These are phyloP conservation scores for Candida sp. DNA, from an alignment of 1,139 yeast genomes.

Conservation along the genomic window DNA sequence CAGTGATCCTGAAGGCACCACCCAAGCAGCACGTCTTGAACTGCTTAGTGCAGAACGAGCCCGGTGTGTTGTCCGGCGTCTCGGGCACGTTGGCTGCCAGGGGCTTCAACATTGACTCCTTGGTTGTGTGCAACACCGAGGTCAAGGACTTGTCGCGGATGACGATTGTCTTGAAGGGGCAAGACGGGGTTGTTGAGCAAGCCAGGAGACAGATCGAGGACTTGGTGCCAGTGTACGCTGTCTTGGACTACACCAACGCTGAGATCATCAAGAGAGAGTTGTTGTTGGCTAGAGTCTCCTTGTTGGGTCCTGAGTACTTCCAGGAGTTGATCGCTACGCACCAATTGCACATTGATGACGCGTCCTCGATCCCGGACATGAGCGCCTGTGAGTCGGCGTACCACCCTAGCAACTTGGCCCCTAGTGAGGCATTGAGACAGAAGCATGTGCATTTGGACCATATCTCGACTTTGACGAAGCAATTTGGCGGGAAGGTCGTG, in stretches of 20 bases:
- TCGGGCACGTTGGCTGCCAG: slow-evolving; percentile 98
- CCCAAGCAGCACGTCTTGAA: slow-evolving; percentile 88
- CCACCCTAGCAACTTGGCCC: slow-evolving; percentile 91
- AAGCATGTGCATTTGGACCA: slow-evolving; percentile 90
- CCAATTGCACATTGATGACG: slow-evolving; percentile 50
- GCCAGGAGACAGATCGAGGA: slow-evolving; percentile 99
- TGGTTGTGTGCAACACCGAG: slow-evolving; percentile 96
- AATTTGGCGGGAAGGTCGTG: slow-evolving; percentile 92
- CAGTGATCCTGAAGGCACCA: slow-evolving; percentile 71
- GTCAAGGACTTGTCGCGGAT: slow-evolving; percentile 94
- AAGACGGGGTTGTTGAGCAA: slow-evolving; percentile 96
- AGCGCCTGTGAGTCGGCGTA: slow-evolving; percentile 58
- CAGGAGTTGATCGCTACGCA: slow-evolving; percentile 94
- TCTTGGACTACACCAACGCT: slow-evolving; percentile 89
- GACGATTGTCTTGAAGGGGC: slow-evolving; percentile 96
- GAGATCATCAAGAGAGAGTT: slow-evolving; percentile 92
- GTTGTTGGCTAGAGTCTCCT: slow-evolving; percentile 86
- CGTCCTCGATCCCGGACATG: slow-evolving; percentile 48
- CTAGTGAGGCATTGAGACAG: slow-evolving; percentile 93
- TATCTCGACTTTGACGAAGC: slow-evolving; percentile 76
- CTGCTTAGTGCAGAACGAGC: slow-evolving; percentile 98
- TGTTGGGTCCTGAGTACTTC: slow-evolving; percentile 96
- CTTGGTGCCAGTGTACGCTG: slow-evolving; percentile 98
- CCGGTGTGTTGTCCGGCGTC: slow-evolving; percentile 93
- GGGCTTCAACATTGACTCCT: slow-evolving; percentile 97